Evolutionary conservation across 108 stramenopile genomes (phyloP).

Genomic region (Nannochloropsis oceanica): DNA sequence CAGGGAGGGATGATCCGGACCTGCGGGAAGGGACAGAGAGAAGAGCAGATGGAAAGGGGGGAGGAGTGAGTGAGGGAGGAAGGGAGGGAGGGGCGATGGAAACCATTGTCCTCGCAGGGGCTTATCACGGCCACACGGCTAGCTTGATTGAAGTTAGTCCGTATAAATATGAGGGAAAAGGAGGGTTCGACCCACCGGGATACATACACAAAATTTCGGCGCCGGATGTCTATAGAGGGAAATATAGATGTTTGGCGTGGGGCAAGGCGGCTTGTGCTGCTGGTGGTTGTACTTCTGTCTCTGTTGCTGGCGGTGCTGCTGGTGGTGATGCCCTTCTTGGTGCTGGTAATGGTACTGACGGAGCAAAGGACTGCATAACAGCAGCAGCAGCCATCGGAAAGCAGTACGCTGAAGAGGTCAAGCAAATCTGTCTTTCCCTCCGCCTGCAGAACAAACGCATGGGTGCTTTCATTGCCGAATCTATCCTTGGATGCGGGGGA

Average conservation of each 20-base stretch:
- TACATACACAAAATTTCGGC: slow-evolving; percentile 58
- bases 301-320: not conserved
- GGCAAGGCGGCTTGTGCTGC: too few relatives aligned
- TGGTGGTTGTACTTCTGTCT: too few relatives aligned
- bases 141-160: slow-evolving; percentile 63
- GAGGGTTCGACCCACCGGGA: not conserved
- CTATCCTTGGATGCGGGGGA: slow-evolving; percentile 73
- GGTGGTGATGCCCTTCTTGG: slow-evolving; percentile 23
- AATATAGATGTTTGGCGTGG: not conserved
- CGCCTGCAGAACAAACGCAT: slow-evolving; percentile 40
- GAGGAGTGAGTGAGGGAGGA: too few relatives aligned
- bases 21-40: too few relatives aligned
- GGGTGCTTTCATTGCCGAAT: slow-evolving; percentile 71
- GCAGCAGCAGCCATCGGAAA: slow-evolving; percentile 32
- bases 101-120: slow-evolving; percentile 51
- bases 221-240: slow-evolving; percentile 70
- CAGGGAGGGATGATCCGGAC: too few relatives aligned
- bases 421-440: not conserved
- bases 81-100: not conserved
- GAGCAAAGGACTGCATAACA: too few relatives aligned
- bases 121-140: slow-evolving; percentile 84
- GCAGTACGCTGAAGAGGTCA: slow-evolving; percentile 13
- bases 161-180: slow-evolving; percentile 55
- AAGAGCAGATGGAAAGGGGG: too few relatives aligned
- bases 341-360: too few relatives aligned